These are phyloP conservation scores for Xerocomus subilludens DNA, from an alignment of 1,284 basidiomycete genomes.

Conservation along the genomic window DNA sequence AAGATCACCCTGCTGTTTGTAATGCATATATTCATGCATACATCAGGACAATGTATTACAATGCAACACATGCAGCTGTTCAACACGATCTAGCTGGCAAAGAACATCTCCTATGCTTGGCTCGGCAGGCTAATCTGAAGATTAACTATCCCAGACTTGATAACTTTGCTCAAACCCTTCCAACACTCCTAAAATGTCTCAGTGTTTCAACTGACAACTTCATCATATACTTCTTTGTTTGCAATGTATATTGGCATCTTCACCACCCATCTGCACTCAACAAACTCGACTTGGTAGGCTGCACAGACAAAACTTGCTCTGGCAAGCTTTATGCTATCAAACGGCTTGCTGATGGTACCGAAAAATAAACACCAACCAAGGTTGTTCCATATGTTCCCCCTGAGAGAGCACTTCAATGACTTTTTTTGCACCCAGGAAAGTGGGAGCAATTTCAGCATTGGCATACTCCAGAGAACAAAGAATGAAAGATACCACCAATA, in stretches of 20 bases:
- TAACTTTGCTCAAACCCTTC: not conserved
- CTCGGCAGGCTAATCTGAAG: not conserved
- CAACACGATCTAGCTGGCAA: not conserved
- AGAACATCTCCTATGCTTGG: not conserved
- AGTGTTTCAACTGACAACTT: not conserved
- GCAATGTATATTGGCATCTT: not conserved
- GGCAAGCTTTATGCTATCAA: too few relatives aligned
- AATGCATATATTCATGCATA: not conserved
- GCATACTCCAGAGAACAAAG: not conserved
- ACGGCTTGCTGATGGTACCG: not conserved
- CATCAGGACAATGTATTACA: too few relatives aligned
- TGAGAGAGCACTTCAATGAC: not conserved
- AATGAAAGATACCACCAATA: too few relatives aligned
- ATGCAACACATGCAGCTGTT: not conserved
- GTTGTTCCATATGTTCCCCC: not conserved
- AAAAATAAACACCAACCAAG: not conserved
- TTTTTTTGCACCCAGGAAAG: not conserved
- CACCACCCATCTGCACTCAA: not conserved
- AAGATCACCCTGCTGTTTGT: not conserved
- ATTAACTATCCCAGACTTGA: not conserved
- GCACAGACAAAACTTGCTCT: too few relatives aligned
- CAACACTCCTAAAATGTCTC: not conserved
- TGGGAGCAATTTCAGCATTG: not conserved
- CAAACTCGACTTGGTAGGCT: too few relatives aligned
- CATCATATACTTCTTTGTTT: not conserved